A percentile compares a stretch with the other conserved stretches of the same genome.
phyloP scores from a whole-genome alignment of 192 early-diverging fungal genomes.

The Umbelopsis sp. region DNA sequence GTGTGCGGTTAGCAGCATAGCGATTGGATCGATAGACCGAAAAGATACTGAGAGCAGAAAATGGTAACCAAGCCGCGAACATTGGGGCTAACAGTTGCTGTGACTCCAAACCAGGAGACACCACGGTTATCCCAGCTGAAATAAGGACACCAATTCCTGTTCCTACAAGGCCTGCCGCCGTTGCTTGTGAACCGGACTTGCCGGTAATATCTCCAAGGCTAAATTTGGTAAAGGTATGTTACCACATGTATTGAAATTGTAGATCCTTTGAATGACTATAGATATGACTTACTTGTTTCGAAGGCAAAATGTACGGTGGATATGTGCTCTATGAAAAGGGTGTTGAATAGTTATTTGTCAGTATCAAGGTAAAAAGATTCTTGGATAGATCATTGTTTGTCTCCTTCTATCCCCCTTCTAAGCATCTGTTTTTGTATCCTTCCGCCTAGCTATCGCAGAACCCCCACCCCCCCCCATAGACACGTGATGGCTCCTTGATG shows the following conservation, averaged over 20 bases:
- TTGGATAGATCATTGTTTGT: background rate
- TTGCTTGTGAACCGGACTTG: conserved; percentile 81
- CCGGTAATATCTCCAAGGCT: conserved; percentile 83
- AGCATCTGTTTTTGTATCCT: background rate
- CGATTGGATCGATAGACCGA: conserved; percentile 71
- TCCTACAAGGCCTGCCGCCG: conserved; percentile 72
- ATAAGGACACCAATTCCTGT: conserved; percentile 45
- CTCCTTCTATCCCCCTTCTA: background rate
- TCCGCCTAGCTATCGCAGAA: background rate
- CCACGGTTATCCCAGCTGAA: conserved; percentile 45
- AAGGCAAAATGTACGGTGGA: conserved; percentile 73
- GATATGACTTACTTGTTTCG: conserved; percentile 61
- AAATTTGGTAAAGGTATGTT: background rate
- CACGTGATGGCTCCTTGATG: background rate
- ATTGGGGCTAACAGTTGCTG: conserved; percentile 48
- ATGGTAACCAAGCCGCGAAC: conserved; percentile 66
- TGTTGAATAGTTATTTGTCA: background rate
- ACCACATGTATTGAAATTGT: background rate
- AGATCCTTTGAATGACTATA: background rate
- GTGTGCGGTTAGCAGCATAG: conserved; percentile 59
- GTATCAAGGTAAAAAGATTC: background rate
- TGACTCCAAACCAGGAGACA: conserved; percentile 30
- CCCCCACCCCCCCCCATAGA: background rate
- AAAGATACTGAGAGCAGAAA: conserved; percentile 70
- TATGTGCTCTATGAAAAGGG: conserved; percentile 58